phyloP scores from a whole-genome alignment of 768 basidiomycete species.

The Boletus reticuloceps region DNA sequence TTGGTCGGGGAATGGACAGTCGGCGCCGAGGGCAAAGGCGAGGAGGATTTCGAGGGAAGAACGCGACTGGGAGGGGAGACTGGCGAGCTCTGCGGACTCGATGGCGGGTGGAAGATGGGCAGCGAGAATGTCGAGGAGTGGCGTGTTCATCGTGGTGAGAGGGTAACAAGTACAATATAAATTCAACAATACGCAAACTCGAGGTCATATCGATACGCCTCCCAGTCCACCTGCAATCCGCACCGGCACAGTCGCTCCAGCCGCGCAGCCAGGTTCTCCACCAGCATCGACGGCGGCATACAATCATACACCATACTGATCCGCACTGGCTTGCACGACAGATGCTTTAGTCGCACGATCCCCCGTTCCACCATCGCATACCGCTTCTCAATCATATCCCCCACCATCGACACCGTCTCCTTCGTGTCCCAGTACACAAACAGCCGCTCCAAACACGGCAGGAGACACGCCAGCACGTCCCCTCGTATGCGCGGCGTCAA shows the following conservation, averaged over 20 bases:
- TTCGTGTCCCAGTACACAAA: slow-evolving; percentile 24
- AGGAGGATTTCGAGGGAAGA: slow-evolving; percentile 24
- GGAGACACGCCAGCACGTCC: slow-evolving; percentile 13
- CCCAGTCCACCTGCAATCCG: slow-evolving; percentile 23
- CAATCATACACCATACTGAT: slow-evolving; percentile 13
- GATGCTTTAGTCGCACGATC: slow-evolving; percentile 11
- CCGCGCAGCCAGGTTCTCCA: slow-evolving; percentile 18
- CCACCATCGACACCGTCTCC: slow-evolving; percentile 25
- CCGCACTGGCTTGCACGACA: slow-evolving; percentile 23
- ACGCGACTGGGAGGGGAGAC: background rate
- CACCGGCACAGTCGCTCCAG: slow-evolving; percentile 18
- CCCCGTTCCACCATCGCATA: slow-evolving; percentile 11
- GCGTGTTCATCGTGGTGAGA: slow-evolving; percentile 6
- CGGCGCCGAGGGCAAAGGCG: slow-evolving; percentile 29
- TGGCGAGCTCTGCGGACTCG: background rate
- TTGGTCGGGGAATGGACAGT: slow-evolving; percentile 17
- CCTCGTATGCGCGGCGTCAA: slow-evolving; percentile 19
- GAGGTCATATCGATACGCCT: slow-evolving; percentile 16
- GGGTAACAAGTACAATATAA: too few relatives aligned
- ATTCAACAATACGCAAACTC: slow-evolving; percentile 21
- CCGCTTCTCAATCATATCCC: slow-evolving; percentile 24
- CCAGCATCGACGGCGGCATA: slow-evolving; percentile 7
- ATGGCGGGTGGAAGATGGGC: slow-evolving; percentile 18
- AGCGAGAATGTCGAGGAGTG: slow-evolving; percentile 24
- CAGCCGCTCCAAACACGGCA: slow-evolving; percentile 17